These are phyloP conservation scores for Calonectria naviculata DNA, from an alignment of 2,329 filamentous ascomycete genomes.

Conservation along the genomic window DNA sequence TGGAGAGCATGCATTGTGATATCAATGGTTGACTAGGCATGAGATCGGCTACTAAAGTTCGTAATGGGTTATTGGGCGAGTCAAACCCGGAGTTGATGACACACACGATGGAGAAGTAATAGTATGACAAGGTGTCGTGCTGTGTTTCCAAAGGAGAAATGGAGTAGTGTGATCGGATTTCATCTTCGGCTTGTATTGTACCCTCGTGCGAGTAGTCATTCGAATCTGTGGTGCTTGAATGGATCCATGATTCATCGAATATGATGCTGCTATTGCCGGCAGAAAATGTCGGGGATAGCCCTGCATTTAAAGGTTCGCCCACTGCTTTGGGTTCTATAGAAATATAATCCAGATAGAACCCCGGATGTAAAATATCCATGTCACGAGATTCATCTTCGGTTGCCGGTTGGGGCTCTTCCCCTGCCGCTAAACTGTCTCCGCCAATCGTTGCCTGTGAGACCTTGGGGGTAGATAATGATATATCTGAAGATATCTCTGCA, in stretches of 20 bases:
- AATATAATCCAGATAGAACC: too few species aligned
- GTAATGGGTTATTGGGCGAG: neutral
- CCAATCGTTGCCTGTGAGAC: neutral
- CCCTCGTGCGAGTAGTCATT: too few species aligned
- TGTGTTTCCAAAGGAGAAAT: neutral
- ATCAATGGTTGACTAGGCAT: neutral
- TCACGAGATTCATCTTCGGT: too few species aligned
- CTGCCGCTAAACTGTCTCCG: neutral
- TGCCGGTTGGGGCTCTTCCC: neutral
- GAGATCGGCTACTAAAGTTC: neutral
- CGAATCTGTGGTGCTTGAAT: too few species aligned
- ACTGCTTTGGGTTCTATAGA: too few species aligned
- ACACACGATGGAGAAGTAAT: neutral
- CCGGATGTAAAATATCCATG: too few species aligned
- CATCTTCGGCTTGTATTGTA: neutral
- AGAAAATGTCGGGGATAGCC: too few species aligned
- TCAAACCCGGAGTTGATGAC: slow-evolving; percentile 1
- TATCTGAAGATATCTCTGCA: neutral
- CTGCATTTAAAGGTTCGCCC: too few species aligned
- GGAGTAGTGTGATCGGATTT: neutral
- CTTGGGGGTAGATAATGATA: neutral
- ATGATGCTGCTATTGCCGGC: too few species aligned
- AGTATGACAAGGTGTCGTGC: neutral
- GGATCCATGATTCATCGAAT: too few species aligned
- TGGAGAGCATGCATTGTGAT: slow-evolving; percentile 1